A percentile compares a stretch with the other conserved stretches of the same genome.
Conservation (phyloP, 2,329 filamentous ascomycete species). For the Arthrinium puccinioides region DNA sequence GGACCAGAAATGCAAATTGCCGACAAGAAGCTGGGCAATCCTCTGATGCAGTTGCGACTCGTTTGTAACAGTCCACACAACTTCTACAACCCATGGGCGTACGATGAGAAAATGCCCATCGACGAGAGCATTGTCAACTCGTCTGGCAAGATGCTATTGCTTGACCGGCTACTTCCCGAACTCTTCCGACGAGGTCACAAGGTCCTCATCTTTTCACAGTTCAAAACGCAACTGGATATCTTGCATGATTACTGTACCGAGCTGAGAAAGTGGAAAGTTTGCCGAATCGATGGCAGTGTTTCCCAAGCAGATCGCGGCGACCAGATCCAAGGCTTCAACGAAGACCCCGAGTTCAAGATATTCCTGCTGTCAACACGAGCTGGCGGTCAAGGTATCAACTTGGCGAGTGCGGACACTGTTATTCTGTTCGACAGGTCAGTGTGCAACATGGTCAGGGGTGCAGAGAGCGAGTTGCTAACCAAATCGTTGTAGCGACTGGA, state of each 20-base stretch:
- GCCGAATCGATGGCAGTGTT: constrained; percentile 86
- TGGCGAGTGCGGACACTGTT: constrained; percentile 98
- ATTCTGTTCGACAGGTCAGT: constrained; percentile 93
- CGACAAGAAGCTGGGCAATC: constrained; percentile 90
- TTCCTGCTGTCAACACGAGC: constrained; percentile 93
- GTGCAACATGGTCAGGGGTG: constrained; percentile 81
- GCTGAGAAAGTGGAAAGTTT: constrained; percentile 73
- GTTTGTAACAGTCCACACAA: constrained; percentile 98
- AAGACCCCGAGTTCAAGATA: constrained; percentile 56
- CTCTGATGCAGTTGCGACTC: constrained; percentile 99
- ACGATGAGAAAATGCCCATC: constrained; percentile 48
- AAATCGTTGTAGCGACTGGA: constrained; percentile 84
- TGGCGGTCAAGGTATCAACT: constrained; percentile 94
- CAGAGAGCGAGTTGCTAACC: constrained; percentile 88
- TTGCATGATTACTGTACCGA: constrained; percentile 76
- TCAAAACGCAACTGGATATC: constrained; percentile 89
- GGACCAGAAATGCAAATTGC: constrained; percentile 71
- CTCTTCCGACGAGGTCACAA: constrained; percentile 75
- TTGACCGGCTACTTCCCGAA: constrained; percentile 75
- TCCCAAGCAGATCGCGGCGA: constrained; percentile 63
- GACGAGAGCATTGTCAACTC: constrained; percentile 80
- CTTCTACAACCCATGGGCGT: constrained; percentile 86
- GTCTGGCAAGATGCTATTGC: constrained; percentile 91
- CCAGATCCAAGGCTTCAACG: constrained; percentile 70
- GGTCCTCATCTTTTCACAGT: constrained; percentile 93